Evolutionary conservation across 495 filamentous ascomycete species (phyloP).

Genomic region (Friedmanniomyces endolithicus): DNA sequence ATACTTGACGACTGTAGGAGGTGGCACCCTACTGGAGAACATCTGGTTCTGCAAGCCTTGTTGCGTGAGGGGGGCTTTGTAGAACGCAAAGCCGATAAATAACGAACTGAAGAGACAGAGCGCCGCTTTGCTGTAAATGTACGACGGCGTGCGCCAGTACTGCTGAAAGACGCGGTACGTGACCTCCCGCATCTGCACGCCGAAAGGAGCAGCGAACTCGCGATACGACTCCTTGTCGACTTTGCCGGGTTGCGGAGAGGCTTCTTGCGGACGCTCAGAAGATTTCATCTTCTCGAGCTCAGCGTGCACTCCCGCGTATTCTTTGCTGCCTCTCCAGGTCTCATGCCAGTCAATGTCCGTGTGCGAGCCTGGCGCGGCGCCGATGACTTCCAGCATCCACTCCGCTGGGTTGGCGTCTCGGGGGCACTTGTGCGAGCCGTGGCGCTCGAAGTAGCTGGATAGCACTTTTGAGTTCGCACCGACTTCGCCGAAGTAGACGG

Average conservation of each 20-base stretch:
- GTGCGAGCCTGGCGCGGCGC: slow-evolving; percentile 70
- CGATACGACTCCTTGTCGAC: slow-evolving; percentile 29
- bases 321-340: slow-evolving; percentile 64
- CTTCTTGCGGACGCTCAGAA: slow-evolving; percentile 41
- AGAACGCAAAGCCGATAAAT: slow-evolving; percentile 48
- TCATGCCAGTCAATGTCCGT: slow-evolving; percentile 72
- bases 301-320: slow-evolving; percentile 51
- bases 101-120: slow-evolving; percentile 33
- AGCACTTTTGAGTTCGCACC: slow-evolving; percentile 64
- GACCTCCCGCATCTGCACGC: slow-evolving; percentile 29
- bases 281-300: slow-evolving; percentile 60
- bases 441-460: slow-evolving; percentile 66
- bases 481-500: slow-evolving; percentile 86
- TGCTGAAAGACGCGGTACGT: slow-evolving; percentile 29
- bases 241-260: slow-evolving; percentile 5
- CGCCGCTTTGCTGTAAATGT: slow-evolving; percentile 35
- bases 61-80: slow-evolving; percentile 15
- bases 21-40: no score
- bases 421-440: slow-evolving; percentile 63
- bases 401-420: slow-evolving; percentile 78
- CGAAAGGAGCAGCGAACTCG: slow-evolving; percentile 37
- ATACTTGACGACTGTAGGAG: no score
- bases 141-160: slow-evolving; percentile 33
- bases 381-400: slow-evolving; percentile 93
- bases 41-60: slow-evolving; percentile 45